Base-by-base conservation (phyloP, 2,329 filamentous ascomycete genomes). In the Aspergillus transmontanensis region DNA sequence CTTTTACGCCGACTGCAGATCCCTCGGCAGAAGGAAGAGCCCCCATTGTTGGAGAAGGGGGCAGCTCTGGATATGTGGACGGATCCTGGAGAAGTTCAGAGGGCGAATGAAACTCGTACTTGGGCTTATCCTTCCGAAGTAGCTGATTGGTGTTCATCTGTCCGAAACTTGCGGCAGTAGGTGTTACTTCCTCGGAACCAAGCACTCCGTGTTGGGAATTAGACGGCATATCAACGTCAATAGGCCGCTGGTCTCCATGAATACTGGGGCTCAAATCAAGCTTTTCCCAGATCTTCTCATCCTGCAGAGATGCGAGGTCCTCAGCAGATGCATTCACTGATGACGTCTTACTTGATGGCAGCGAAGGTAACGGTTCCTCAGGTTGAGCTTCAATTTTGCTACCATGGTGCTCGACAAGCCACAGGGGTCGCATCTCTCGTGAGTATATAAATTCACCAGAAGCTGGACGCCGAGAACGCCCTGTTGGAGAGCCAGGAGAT, bases 371-470 rank as follows among this genome's bases (percentile, higher is more conserved):
- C 5, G 78, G 70, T 57, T 81, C 81, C 30, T 81, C 77, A 16
- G 67, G 65, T 45, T 80, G 75, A 19, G 71, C 74, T 66, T 75
- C 79, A 21, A 75, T 72, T 69, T 84, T 83, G 21, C 67, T 66
- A 23, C 80, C 78, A 67, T 84, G 86, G 34, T 83, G 88, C 75
- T 96, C 91, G 7, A 96, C 87, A 26, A 97, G 87, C 77, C 91
- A 94, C 10, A 97, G 80, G 0, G 94, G 94, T 68, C 91, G 89
- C 71, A 94, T 89, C 73, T 95, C 92, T 60, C 86, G 86, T 21
- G 77, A 80, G 41, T 77, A 78, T 64, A 79, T 82, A 72, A 86
- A 86, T 65, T 87, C 84, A 5, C 80, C 79, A 1, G 84, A 86
- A 58, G 77, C 79, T 0, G 81, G 77, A 41, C 84, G 81, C 53